Evolutionary conservation across 306 rosid species (phyloP).

Genomic region (Casuarina equisetifolia): DNA sequence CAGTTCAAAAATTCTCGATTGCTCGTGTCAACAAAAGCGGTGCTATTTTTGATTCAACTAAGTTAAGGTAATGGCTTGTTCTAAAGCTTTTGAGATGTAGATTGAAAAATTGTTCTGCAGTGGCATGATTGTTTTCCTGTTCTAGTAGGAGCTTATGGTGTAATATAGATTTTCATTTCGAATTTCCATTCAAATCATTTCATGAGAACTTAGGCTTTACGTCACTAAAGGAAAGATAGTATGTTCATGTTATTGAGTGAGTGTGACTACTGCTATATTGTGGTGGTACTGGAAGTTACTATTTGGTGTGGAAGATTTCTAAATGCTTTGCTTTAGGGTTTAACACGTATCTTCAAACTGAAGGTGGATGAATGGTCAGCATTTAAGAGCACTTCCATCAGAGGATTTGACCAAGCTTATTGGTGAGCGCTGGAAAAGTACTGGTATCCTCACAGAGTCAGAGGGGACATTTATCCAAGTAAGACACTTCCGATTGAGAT

Average conservation of each 20-base stretch:
- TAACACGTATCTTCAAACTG: slow-evolving; percentile 15
- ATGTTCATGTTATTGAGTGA: slow-evolving; percentile 1
- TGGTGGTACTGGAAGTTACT: slow-evolving; percentile 1
- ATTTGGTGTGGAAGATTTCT: background rate
- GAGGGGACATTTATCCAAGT: slow-evolving; percentile 72
- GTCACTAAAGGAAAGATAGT: slow-evolving; percentile 11
- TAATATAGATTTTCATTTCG: background rate
- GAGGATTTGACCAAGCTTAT: slow-evolving; percentile 66
- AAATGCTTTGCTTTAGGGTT: background rate
- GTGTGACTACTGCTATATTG: slow-evolving; percentile 1
- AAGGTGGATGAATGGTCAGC: slow-evolving; percentile 99
- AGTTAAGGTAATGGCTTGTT: slow-evolving; percentile 55
- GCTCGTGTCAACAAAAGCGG: slow-evolving; percentile 91
- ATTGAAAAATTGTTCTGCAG: background rate
- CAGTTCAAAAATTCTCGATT: slow-evolving; percentile 90
- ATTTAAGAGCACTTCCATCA: slow-evolving; percentile 70
- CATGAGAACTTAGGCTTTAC: slow-evolving; percentile 18
- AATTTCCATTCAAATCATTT: slow-evolving; percentile 2
- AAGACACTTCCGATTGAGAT: slow-evolving; percentile 29
- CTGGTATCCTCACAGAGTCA: slow-evolving; percentile 60
- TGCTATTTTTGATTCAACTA: slow-evolving; percentile 79
- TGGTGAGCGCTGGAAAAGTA: slow-evolving; percentile 73
- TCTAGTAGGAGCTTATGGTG: background rate
- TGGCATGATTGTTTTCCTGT: background rate
- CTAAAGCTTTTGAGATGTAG: slow-evolving; percentile 4